Conservation (phyloP, 768 basidiomycete species). For the Macrolepiota dolichaula region DNA sequence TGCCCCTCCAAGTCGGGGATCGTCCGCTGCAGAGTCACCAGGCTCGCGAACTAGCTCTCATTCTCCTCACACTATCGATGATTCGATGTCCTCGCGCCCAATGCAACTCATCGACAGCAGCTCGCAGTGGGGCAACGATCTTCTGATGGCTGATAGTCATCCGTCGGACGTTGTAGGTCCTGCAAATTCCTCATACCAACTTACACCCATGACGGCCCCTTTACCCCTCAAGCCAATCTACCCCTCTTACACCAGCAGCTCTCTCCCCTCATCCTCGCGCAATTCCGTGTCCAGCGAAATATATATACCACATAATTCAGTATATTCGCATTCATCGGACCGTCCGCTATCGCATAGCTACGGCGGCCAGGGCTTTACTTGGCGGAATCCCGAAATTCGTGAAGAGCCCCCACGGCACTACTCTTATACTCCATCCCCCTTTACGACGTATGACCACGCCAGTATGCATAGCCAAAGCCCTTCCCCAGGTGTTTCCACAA, state of each 20-base stretch:
- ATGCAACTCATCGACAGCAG: slow-evolving; percentile 46
- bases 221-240: slow-evolving; percentile 47
- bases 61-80: slow-evolving; percentile 57
- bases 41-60: slow-evolving; percentile 56
- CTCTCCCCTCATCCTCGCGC: slow-evolving; percentile 40
- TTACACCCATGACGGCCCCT: slow-evolving; percentile 43
- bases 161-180: slow-evolving; percentile 34
- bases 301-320: slow-evolving; percentile 35
- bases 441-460: slow-evolving; percentile 36
- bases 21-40: slow-evolving; percentile 42
- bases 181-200: slow-evolving; percentile 41
- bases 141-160: slow-evolving; percentile 47
- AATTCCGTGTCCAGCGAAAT: slow-evolving; percentile 37
- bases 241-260: slow-evolving; percentile 33
- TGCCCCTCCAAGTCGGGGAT: slow-evolving; percentile 37
- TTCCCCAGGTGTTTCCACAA: slow-evolving; percentile 31
- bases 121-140: slow-evolving; percentile 50
- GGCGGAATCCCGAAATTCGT: slow-evolving; percentile 23
- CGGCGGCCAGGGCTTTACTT: slow-evolving; percentile 41
- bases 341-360: slow-evolving; percentile 46
- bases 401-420: slow-evolving; percentile 38
- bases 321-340: slow-evolving; percentile 48
- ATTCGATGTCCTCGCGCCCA: slow-evolving; percentile 41
- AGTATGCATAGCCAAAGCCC: slow-evolving; percentile 37
- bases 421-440: slow-evolving; percentile 50